A percentile compares a stretch with the other conserved stretches of the same genome.
These are phyloP conservation scores for Huntiella savannae DNA, from an alignment of 2,329 filamentous ascomycete species.

Conservation along the genomic window DNA sequence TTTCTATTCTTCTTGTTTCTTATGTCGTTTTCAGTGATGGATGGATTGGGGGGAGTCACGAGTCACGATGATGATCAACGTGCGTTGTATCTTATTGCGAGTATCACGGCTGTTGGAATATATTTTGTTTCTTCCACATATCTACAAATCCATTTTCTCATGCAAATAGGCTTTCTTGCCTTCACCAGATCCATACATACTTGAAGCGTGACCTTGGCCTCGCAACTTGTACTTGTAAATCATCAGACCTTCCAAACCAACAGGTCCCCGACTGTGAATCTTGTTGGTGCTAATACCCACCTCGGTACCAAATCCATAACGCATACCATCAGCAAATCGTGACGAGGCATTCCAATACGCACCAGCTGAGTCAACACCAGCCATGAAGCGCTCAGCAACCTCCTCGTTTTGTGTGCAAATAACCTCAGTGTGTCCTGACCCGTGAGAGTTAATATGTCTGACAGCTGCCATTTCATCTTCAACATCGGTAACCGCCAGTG, in stretches of 20 bases:
- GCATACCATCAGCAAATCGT: constrained; percentile 87
- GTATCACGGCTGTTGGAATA: not conserved
- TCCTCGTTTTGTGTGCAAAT: constrained; percentile 56
- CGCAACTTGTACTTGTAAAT: constrained; percentile 94
- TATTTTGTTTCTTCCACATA: not conserved
- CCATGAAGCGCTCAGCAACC: constrained; percentile 66
- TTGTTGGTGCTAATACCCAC: constrained; percentile 98
- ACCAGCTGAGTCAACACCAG: constrained; percentile 68
- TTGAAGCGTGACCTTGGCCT: constrained; percentile 65
- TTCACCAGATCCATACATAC: constrained; percentile 49
- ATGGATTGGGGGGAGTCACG: not conserved
- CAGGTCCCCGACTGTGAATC: constrained; percentile 83
- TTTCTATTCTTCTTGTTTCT: constrained; percentile 2
- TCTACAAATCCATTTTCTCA: constrained; percentile 23
- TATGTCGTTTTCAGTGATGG: not conserved
- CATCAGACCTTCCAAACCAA: constrained; percentile 82
- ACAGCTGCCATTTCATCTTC: constrained; percentile 51
- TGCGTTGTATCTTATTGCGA: not conserved
- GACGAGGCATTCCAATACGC: constrained; percentile 97
- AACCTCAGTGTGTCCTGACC: constrained; percentile 82
- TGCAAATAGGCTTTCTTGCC: constrained; percentile 41
- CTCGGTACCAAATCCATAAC: constrained; percentile 94
- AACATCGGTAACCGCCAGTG: constrained; percentile 69
- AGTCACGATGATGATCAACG: not conserved
- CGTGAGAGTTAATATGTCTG: constrained; percentile 76